Base-by-base conservation (phyloP, 352 stramenopile genomes). In the Phytophthora tentaculata region DNA sequence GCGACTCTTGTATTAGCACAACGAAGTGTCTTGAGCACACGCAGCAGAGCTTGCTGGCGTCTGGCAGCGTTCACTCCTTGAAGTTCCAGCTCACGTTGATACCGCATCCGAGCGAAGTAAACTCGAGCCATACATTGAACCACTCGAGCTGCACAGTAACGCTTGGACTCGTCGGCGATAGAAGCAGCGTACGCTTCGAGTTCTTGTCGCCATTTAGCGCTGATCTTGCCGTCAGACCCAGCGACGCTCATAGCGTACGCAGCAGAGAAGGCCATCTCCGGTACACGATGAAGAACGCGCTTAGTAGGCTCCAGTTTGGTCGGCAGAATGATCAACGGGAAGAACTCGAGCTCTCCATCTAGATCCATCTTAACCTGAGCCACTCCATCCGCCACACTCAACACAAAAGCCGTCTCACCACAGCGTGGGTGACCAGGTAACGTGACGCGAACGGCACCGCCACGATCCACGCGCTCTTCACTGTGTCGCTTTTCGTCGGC, bases 341-440 rank as follows among this genome's bases (percentile, higher is more conserved):
- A 84, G 63, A 95, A 95, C 62, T 95, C 87, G n/a, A 94, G 72
- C 37, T 79, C 72, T 10, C 82, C 81, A 35, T 94, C 87, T 16
- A 90, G 56, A 35, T 95, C 87, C 69, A 95, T 84, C 44, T 95
- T 95, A 22, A 94, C 78, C 48, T 94, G 75, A 32, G 85, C 85
- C 12, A 92, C 84, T 0, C 80, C 64, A 22, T 94, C 84, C 26
- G 79, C 69, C 17, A 94, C 65, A 14, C 70, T 74, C 2, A 95
- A 73, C 6, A 95, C 85, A 24, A 84, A 94, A 1, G 79, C 85
- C 1, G 87, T 94, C 67, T 95, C 85, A 1, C 87, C 87, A 55
- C 85, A 92, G 3, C 85, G 83, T 4, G 83, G 66, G n/a, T 95
- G 87, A 1, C 87, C 87, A 50, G 77, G 81, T 16, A 95, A 60